phyloP scores from a whole-genome alignment of 148 eudicot genomes.

The Simmondsia chinensis region DNA sequence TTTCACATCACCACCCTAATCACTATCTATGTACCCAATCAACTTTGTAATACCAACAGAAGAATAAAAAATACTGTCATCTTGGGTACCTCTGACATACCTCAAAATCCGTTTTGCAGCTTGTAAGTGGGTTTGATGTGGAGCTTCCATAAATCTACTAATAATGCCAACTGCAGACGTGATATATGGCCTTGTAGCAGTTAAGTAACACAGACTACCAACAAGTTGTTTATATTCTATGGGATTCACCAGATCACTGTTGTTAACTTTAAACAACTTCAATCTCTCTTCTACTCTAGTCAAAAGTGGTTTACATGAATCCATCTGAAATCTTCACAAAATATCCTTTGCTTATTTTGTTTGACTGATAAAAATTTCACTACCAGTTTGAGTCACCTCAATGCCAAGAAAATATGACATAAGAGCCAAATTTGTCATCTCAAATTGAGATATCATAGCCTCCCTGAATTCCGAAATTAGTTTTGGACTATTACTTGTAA shows the following conservation, averaged over 20 bases:
- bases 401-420: conserved; percentile 14
- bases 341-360: conserved; percentile 7
- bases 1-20: too few species aligned
- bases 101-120: neutral
- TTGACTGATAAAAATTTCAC: conserved; percentile 5
- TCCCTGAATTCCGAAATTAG: conserved; percentile 4
- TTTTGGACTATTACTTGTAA: neutral
- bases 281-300: neutral
- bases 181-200: conserved; percentile 4
- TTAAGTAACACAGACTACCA: conserved; percentile 7
- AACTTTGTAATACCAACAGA: too few species aligned
- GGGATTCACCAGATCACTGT: neutral
- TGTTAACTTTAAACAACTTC: conserved; percentile 1
- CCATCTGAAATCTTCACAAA: conserved; percentile 5
- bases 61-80: neutral
- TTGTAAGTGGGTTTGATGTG: neutral
- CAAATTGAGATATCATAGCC: conserved; percentile 9
- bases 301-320: neutral
- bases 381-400: conserved; percentile 7
- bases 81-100: neutral
- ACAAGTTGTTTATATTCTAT: neutral
- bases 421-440: conserved; percentile 11
- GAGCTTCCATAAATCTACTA: conserved; percentile 3
- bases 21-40: too few species aligned
- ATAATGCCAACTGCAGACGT: conserved; percentile 2